Evolutionary conservation across 331 rosid species (phyloP), one percentile per base, ranked within the genome.

Genomic region (Malus hybrid): DNA sequence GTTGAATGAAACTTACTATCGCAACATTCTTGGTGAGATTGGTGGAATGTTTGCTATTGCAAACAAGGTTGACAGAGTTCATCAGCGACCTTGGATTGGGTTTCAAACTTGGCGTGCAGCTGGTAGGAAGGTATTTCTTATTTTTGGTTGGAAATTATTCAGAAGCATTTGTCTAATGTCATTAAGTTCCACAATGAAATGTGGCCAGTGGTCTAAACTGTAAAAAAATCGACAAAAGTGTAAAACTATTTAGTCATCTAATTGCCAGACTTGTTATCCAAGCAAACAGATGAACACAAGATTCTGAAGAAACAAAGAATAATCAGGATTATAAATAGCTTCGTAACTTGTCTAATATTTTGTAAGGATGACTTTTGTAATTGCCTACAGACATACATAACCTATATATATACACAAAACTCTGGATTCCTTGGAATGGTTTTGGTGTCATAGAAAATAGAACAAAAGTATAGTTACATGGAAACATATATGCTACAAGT

Each of bases 71-170:
- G 97, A 94, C 78, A 80, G 72, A 79, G 74, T 95, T 83, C 99
- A 95, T 81, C 75, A 81, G 83, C 86, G 89, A 83, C 97, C 99
- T 79, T 95, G 99, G 99, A 90, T 95, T 80, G 99, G 99, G 80
- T 95, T 95, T 85, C 96, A 92, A 79, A 90, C 99, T 76, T 95
- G 99, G 99, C 97, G 78, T 75, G 97, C 99, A 67, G 92, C 95
- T 81, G 96, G 97, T 85, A 90, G 93, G 84, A 87, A 90, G 99
- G 99, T 95, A 95, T 80, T 85, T 77, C 80, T 82, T 77, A 34
- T 76, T 78, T 29, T 60, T 71, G 44, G 63, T 65, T 24, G 24
- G 24, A 24, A 33, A 59, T 75, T 65, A 54, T 76, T 52, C 67
- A 24, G 61, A 33, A 22, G 15, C 13, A 54, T 50, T 28, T 55